phyloP scores from a whole-genome alignment of 768 basidiomycete species.

The Hortiboletus campestris region DNA sequence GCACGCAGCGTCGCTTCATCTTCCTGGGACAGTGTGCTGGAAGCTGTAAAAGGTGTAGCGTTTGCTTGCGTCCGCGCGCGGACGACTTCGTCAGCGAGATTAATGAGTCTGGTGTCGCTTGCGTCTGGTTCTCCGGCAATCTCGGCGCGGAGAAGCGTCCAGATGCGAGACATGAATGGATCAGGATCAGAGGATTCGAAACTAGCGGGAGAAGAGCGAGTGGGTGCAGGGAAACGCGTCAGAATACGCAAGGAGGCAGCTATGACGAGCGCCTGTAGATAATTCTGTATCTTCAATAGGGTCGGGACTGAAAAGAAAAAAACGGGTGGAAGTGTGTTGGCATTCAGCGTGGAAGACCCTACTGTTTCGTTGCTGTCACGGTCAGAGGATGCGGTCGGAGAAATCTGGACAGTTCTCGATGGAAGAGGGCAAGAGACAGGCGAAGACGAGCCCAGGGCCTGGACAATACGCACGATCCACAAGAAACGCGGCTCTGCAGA shows the following conservation, averaged over 20 bases:
- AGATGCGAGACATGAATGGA: conserved; percentile 58
- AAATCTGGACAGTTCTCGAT: conserved; percentile 12
- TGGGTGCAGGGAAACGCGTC: conserved; percentile 38
- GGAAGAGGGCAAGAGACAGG: conserved; percentile 38
- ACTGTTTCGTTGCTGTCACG: background rate
- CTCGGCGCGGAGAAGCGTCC: conserved; percentile 62
- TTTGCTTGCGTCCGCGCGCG: conserved; percentile 42
- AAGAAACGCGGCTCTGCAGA: conserved; percentile 18
- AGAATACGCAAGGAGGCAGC: conserved; percentile 59
- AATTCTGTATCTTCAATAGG: conserved; percentile 62
- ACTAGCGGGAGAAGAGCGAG: conserved; percentile 4
- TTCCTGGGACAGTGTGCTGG: conserved; percentile 25
- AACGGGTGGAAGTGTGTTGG: conserved; percentile 61
- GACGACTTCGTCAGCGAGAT: conserved; percentile 74
- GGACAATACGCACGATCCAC: conserved; percentile 52
- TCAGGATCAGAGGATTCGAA: conserved; percentile 9
- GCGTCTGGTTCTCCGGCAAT: conserved; percentile 39
- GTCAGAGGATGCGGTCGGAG: background rate
- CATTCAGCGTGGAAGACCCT: background rate
- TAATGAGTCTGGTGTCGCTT: conserved; percentile 53
- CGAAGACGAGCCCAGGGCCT: conserved; percentile 43
- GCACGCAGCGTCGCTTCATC: conserved; percentile 55
- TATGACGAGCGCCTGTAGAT: conserved; percentile 68
- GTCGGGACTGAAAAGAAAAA: conserved; percentile 58
- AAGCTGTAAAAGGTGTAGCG: background rate